These are phyloP conservation scores for Gaertneriomyces sp. DNA, from an alignment of 192 early-diverging fungal genomes.

Conservation along the genomic window DNA sequence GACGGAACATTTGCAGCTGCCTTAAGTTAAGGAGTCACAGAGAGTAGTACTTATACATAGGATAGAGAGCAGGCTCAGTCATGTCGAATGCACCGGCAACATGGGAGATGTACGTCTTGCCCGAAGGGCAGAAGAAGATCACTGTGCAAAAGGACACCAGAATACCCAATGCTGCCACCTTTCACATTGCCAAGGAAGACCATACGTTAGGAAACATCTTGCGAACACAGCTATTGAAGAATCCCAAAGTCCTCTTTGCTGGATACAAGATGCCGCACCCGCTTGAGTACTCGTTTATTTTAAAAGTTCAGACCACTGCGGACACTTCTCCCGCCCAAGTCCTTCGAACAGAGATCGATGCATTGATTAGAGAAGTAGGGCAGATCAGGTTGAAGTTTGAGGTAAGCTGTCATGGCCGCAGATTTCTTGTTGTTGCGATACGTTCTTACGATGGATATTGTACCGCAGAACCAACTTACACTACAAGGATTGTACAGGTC, in stretches of 20 bases:
- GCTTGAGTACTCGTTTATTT: slow-evolving; percentile 82
- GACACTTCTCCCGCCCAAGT: slow-evolving; percentile 82
- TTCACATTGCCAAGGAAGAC: slow-evolving; percentile 91
- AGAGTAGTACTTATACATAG: no score
- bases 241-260: slow-evolving; percentile 90
- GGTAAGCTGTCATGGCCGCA: slow-evolving; percentile 26
- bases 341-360: slow-evolving; percentile 71
- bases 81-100: slow-evolving; percentile 34
- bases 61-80: neutral
- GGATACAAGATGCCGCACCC: slow-evolving; percentile 98
- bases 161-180: slow-evolving; percentile 90
- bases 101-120: slow-evolving; percentile 22
- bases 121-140: slow-evolving; percentile 44
- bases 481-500: slow-evolving; percentile 34
- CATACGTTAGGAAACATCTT: slow-evolving; percentile 96
- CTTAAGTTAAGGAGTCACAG: no score
- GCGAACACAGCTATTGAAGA: slow-evolving; percentile 84
- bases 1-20: no score
- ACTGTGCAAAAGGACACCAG: slow-evolving; percentile 81
- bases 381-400: slow-evolving; percentile 83
- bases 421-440: neutral
- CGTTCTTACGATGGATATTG: neutral
- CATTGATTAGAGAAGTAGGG: slow-evolving; percentile 71
- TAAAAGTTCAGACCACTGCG: slow-evolving; percentile 90
- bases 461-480: slow-evolving; percentile 43